Percentiles rank a stretch among this genome's conserved stretches.
phyloP scores from a whole-genome alignment of 2,329 filamentous ascomycete species.

The Sporothrix brunneoviolacea region DNA sequence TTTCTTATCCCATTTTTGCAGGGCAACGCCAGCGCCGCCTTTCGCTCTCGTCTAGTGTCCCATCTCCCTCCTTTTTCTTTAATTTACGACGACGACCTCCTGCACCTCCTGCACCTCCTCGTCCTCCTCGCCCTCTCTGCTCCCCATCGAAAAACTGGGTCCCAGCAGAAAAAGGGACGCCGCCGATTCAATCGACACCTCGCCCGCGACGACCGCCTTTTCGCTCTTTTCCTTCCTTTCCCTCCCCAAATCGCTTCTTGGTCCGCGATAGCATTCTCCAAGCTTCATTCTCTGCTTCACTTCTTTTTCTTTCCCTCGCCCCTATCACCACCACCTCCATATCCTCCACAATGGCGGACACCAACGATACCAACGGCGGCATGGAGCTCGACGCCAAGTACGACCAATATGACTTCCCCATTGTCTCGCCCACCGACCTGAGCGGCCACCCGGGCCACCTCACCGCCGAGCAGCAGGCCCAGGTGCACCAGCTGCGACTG shows the following conservation, averaged over 20 bases:
- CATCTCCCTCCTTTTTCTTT: not conserved
- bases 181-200: constrained; percentile 4
- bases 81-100: not conserved
- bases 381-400: constrained; percentile 78
- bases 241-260: not conserved
- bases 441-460: constrained; percentile 84
- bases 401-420: constrained; percentile 92
- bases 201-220: constrained; percentile 5
- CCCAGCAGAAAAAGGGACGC: constrained; percentile 7
- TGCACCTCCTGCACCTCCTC: not conserved
- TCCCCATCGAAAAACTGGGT: not conserved
- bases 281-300: no score
- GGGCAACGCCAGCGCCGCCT: no score
- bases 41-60: not conserved
- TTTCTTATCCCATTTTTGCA: no score
- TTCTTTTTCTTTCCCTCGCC: not conserved
- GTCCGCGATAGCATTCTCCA: not conserved
- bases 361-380: constrained; percentile 14
- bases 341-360: constrained; percentile 9
- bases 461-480: constrained; percentile 78
- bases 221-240: not conserved
- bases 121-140: not conserved
- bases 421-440: constrained; percentile 61
- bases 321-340: not conserved
- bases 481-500: constrained; percentile 76